Evolutionary conservation across 2,329 filamentous ascomycete species (phyloP).

Genomic region (Aulographum hederae): DNA sequence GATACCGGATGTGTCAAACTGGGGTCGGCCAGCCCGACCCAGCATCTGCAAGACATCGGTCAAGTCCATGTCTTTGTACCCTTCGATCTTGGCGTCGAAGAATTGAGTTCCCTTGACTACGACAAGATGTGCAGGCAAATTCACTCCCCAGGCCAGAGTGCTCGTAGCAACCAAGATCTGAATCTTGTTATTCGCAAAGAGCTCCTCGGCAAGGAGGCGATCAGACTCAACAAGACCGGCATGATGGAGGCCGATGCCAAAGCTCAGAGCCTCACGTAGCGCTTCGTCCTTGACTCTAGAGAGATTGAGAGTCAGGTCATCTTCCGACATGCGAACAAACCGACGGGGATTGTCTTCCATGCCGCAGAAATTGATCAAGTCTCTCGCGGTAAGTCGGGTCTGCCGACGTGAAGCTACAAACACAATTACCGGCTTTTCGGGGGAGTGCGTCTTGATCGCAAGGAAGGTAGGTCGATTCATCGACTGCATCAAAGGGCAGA

Average conservation of each 20-base stretch:
- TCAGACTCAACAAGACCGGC: conserved; percentile 92
- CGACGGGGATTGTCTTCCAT: conserved; percentile 96
- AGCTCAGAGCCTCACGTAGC: conserved; percentile 81
- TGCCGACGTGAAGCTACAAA: conserved; percentile 93
- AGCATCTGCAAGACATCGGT: conserved; percentile 98
- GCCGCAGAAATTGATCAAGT: conserved; percentile 91
- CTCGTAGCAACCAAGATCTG: conserved; percentile 92
- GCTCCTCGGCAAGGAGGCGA: conserved; percentile 75
- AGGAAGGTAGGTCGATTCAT: conserved; percentile 97
- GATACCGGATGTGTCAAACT: conserved; percentile 91
- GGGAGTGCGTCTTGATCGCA: conserved; percentile 90
- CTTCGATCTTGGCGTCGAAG: conserved; percentile 94
- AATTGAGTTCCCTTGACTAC: conserved; percentile 97
- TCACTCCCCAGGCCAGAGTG: conserved; percentile 95
- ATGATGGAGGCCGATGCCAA: conserved; percentile 93
- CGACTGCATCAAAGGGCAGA: conserved; percentile 95
- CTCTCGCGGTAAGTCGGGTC: conserved; percentile 85
- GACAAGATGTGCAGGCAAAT: conserved; percentile 87
- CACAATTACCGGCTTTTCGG: conserved; percentile 92
- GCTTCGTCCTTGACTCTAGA: conserved; percentile 82
- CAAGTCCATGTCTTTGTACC: conserved; percentile 96
- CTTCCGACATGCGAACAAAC: conserved; percentile 87
- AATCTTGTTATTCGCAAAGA: conserved; percentile 95
- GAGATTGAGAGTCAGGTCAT: conserved; percentile 80
- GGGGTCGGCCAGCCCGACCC: conserved; percentile 81